Percentiles rank a stretch among this genome's conserved stretches.
These are phyloP conservation scores for Pontederia crassipes DNA, from an alignment of 176 grass and related monocot species.

Conservation along the genomic window DNA sequence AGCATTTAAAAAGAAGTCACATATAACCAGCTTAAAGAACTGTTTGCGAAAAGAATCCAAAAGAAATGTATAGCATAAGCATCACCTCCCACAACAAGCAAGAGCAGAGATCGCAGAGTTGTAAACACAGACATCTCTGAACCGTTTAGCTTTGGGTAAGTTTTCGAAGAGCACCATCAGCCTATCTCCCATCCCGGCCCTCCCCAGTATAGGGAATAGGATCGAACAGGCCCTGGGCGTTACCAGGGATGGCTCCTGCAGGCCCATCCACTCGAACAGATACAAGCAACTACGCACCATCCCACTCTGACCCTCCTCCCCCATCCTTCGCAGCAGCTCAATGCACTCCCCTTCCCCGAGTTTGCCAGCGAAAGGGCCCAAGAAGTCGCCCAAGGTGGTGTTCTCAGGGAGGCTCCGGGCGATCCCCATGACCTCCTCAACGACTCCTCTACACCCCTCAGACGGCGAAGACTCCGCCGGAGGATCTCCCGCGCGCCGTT, in stretches of 20 bases:
- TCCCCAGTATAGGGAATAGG: conserved; percentile 23
- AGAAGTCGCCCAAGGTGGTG: conserved; percentile 18
- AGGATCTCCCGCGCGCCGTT: too few relatives aligned
- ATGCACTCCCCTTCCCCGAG: conserved; percentile 31
- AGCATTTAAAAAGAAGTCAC: neutral
- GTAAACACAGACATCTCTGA: conserved; percentile 30
- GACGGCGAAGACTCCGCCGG: neutral
- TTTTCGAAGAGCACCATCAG: conserved; percentile 27
- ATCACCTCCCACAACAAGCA: conserved; percentile 27
- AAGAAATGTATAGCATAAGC: neutral
- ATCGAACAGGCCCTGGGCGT: conserved; percentile 19
- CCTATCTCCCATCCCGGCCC: conserved; percentile 23
- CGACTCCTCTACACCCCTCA: neutral
- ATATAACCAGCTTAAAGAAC: neutral
- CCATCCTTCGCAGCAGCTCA: conserved; percentile 24
- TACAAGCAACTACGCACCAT: conserved; percentile 22
- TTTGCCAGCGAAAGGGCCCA: conserved; percentile 15
- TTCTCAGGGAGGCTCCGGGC: conserved; percentile 32
- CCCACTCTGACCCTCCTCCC: conserved; percentile 32
- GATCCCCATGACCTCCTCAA: conserved; percentile 23
- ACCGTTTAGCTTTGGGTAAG: conserved; percentile 25
- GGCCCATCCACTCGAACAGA: conserved; percentile 33
- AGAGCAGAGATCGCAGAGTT: conserved; percentile 32
- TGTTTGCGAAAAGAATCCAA: neutral
- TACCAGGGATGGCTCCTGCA: conserved; percentile 28